phyloP scores from a whole-genome alignment of 2,329 filamentous ascomycete genomes.

The Fusarium citri region DNA sequence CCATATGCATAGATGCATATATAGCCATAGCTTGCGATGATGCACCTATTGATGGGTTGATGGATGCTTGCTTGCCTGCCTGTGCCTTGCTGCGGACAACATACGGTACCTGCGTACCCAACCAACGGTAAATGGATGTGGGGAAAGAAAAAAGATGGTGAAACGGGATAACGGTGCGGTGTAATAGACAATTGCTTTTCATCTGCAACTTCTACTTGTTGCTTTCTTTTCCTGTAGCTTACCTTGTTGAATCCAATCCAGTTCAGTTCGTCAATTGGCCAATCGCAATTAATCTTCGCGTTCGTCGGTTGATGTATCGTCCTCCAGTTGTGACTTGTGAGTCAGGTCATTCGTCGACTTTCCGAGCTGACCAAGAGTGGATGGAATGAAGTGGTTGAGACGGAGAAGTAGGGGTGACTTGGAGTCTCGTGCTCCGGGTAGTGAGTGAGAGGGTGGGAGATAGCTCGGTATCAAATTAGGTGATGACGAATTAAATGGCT shows the following conservation, averaged over 20 bases:
- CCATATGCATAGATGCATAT: constrained; percentile 19
- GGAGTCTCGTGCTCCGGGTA: constrained; percentile 2
- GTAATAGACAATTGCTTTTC: constrained; percentile 11
- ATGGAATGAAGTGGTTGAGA: constrained; percentile 32
- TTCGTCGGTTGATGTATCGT: constrained; percentile 26
- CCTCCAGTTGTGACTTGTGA: constrained; percentile 18
- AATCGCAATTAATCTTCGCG: constrained; percentile 6
- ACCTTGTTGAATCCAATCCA: constrained; percentile 11
- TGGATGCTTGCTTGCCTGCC: background rate
- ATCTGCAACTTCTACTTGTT: constrained; percentile 24
- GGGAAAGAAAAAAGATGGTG: constrained; percentile 5
- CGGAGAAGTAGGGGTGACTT: constrained; percentile 15
- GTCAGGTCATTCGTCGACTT: constrained; percentile 29
- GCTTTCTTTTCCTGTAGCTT: constrained; percentile 27
- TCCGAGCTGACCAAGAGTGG: constrained; percentile 19
- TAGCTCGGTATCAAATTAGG: constrained; percentile 15
- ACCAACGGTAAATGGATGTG: constrained; percentile 6
- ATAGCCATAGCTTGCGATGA: background rate
- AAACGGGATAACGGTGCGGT: constrained; percentile 18
- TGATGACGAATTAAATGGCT: constrained; percentile 15
- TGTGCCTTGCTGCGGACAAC: constrained; percentile 22
- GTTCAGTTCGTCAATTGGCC: constrained; percentile 1
- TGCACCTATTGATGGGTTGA: background rate
- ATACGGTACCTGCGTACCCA: constrained; percentile 28
- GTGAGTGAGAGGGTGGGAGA: background rate